Evolutionary conservation across 108 stramenopile genomes (phyloP).

Genomic region (Fistulifera pelliculosa): DNA sequence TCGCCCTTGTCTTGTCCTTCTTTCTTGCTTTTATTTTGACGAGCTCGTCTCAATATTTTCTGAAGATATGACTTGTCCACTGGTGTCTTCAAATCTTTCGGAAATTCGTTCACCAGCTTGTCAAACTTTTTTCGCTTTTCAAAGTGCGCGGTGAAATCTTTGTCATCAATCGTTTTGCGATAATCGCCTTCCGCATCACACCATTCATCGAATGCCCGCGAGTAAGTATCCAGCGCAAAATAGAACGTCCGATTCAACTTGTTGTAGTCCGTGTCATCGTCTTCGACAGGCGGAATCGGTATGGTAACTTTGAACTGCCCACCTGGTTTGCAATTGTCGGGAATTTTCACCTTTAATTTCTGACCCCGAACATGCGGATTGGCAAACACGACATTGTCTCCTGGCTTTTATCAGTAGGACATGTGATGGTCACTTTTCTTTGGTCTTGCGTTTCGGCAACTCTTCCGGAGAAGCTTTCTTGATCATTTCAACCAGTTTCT

Average conservation of each 20-base stretch:
- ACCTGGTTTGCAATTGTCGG: conserved; percentile 49
- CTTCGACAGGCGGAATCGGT: conserved; percentile 30
- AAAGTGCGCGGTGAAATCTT: conserved; percentile 35
- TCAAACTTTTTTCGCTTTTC: conserved; percentile 71
- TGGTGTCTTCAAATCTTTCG: conserved; percentile 52
- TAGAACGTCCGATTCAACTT: conserved; percentile 53
- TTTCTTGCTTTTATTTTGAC: conserved; percentile 54
- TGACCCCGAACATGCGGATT: conserved; percentile 75
- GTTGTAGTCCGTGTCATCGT: conserved; percentile 47
- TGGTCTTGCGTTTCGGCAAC: conserved; percentile 48
- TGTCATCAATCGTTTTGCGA: conserved; percentile 15
- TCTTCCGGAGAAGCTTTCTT: conserved; percentile 53
- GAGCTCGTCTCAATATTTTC: conserved; percentile 50
- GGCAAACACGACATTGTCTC: conserved; percentile 59
- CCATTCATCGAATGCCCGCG: conserved; percentile 63
- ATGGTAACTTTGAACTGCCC: conserved; percentile 64
- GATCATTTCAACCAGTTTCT: conserved; percentile 36
- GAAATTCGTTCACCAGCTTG: conserved; percentile 49
- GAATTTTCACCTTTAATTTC: conserved; percentile 66
- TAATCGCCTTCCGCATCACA: conserved; percentile 41
- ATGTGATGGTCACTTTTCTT: conserved; percentile 41
- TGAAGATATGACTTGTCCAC: conserved; percentile 51
- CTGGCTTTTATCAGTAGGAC: conserved; percentile 58
- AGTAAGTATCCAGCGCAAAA: conserved; percentile 41
- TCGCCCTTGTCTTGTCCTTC: conserved; percentile 22